Evolutionary conservation across 768 basidiomycete species (phyloP), one percentile per base, ranked within the genome.

Genomic region (Leucogyrophana mollusca): DNA sequence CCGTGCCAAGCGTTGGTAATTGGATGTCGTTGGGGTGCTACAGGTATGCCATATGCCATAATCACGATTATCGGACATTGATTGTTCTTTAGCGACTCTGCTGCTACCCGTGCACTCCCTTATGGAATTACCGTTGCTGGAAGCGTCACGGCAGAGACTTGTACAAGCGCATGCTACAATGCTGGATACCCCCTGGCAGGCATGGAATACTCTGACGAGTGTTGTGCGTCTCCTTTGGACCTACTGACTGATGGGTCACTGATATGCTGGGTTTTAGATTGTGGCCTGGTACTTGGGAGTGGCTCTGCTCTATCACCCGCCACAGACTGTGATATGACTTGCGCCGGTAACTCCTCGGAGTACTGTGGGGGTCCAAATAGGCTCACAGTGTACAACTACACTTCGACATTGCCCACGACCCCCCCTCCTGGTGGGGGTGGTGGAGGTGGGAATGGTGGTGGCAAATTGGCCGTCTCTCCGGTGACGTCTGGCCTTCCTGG

Each of bases 11-110:
- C 39, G 74, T 83, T 23, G 86, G 84, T 4, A 68, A 75, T 22
- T 90, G 87, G 87, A 59, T 67, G 5, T 83, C 80, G 0, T 73
- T 89, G 23, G 88, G 88, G n/a, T 90, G 88, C 60, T 88, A 78
- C 67, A 83, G 69, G 87, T 85, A 55, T 49, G 72, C 56, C 20
- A 4, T 20, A 34, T 21, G 3, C 4, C 8, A n/a, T 25, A 8
- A 8, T 2, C 25, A 1, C 22, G 32, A 36, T 10, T 21, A 45
- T 44, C 34, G 46, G 8, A 21, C n/a, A 25, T 22, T 16, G 13
- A 40, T 14, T 27, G 33, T 50, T 13, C 22, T 17, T 16, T 48
- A 73, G 70, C 34, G 73, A 75, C 46, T 60, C 61, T 17, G 34
- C 54, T n/a, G 56, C 54, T 17, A 37, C 60, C 24, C 69, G 73